phyloP scores from a whole-genome alignment of 2,329 filamentous ascomycete genomes.

The Aureobasidium pullulans region DNA sequence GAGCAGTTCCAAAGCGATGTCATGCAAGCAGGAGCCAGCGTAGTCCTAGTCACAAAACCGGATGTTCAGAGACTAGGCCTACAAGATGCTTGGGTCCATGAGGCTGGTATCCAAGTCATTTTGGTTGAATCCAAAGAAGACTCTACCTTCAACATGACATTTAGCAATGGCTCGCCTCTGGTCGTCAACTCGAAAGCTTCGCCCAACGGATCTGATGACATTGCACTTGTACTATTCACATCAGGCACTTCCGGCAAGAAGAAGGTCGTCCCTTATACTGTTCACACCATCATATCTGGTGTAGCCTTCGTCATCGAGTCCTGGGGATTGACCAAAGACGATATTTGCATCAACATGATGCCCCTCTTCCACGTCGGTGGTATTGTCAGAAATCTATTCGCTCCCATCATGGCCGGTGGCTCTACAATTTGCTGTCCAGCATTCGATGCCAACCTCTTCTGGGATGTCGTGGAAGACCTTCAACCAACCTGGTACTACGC shows the following conservation, averaged over 20 bases:
- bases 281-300: conserved; percentile 45
- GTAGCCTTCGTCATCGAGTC: conserved; percentile 48
- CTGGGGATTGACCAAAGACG: conserved; percentile 41
- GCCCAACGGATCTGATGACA: conserved; percentile 41
- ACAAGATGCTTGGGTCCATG: conserved; percentile 25
- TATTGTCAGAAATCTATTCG: conserved; percentile 48
- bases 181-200: conserved; percentile 4
- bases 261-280: conserved; percentile 49
- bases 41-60: conserved; percentile 39
- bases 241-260: conserved; percentile 53
- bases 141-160: conserved; percentile 23
- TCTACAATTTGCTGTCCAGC: conserved; percentile 48
- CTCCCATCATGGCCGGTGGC: conserved; percentile 47
- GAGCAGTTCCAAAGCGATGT: conserved; percentile 48
- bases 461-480: conserved; percentile 45
- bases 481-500: conserved; percentile 52
- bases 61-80: conserved; percentile 38
- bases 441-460: conserved; percentile 50
- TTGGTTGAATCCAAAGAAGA: conserved; percentile 32
- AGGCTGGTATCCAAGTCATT: conserved; percentile 33
- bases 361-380: conserved; percentile 49
- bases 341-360: conserved; percentile 54
- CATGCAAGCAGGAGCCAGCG: conserved; percentile 38
- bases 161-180: background rate
- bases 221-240: conserved; percentile 48